Base-by-base conservation (phyloP, 2,329 filamentous ascomycete species). In the Dothistroma septosporum region DNA sequence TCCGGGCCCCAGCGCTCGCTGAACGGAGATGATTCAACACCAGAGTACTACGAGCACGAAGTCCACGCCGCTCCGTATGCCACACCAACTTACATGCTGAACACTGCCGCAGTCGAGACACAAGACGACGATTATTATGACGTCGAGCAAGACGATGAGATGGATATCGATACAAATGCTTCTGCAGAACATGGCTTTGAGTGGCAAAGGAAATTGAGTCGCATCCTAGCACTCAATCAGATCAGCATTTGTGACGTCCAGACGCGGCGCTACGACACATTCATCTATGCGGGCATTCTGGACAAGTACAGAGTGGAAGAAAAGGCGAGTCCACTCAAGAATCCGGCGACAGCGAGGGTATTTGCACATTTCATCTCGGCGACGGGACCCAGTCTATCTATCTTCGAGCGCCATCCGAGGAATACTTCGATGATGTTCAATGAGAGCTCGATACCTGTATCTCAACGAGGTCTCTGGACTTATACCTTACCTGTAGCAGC, bases 351-450 rank as follows among this genome's bases (percentile, higher is more conserved):
- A 11, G 88, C 91, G 14, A 84, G 87, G 32, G 87, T 96, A 7
- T 97, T 97, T 73, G 88, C 88, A 74, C 92, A 97, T 75, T 97
- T 97, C 73, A 86, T 97, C 52, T 89, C 91, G 67, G 91, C 72
- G 92, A 97, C 58, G 11, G 58, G 58, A 22, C 58, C 58, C 7
- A 55, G 52, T 31, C 58, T 60, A 8, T 60, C 58, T 1, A 83
- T 96, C 32, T 96, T 91, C 72, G 92, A 97, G 75, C 83, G 93
- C 57, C 87, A 92, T 73, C 87, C 90, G 2, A 83, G 87, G 58
- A 90, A 93, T 69, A 83, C 90, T 1, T 83, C 85, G 0, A 82
- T 87, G 7, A 81, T 89, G 32, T 87, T 90, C 66, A 79, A 80
- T 58, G 84, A 87, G 50, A 78, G 80, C 10, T 79, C 83, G 0